Evolutionary conservation across 208 protist genomes (phyloP).

Genomic region (Angomonas ambiguus): DNA sequence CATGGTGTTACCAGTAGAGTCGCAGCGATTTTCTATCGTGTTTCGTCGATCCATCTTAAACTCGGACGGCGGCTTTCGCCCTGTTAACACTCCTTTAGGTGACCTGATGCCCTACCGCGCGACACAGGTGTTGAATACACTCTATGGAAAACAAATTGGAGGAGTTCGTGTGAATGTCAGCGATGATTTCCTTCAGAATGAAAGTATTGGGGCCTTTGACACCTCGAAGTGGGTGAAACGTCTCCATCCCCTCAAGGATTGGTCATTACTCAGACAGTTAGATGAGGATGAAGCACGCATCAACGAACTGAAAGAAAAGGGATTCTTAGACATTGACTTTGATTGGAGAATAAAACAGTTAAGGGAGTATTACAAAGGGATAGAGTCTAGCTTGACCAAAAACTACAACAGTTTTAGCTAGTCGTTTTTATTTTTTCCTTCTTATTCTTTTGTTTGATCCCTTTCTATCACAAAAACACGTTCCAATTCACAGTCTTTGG

Average conservation of each 20-base stretch:
- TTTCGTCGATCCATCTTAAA: constrained; percentile 85
- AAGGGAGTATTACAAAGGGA: constrained; percentile 47
- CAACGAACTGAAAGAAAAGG: constrained; percentile 64
- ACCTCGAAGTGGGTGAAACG: constrained; percentile 80
- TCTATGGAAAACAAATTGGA: constrained; percentile 81
- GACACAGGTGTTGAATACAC: constrained; percentile 79
- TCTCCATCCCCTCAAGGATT: constrained; percentile 75
- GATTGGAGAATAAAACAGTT: constrained; percentile 77
- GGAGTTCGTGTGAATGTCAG: constrained; percentile 71
- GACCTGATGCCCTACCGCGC: constrained; percentile 80
- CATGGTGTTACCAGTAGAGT: constrained; percentile 85
- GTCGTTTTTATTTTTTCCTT: neutral
- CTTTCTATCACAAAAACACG: too few species aligned
- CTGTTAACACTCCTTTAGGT: constrained; percentile 54
- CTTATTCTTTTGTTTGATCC: neutral
- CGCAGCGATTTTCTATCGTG: constrained; percentile 82
- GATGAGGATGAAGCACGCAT: constrained; percentile 83
- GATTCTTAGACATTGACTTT: constrained; percentile 77
- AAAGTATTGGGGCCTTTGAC: constrained; percentile 81
- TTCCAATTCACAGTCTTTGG: too few species aligned
- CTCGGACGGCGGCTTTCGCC: constrained; percentile 77
- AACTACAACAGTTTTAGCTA: neutral
- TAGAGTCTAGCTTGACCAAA: constrained; percentile 1
- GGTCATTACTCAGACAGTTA: constrained; percentile 76
- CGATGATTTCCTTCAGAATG: constrained; percentile 74